phyloP scores from a whole-genome alignment of 345 rosid species.

The Brassica cretica region DNA sequence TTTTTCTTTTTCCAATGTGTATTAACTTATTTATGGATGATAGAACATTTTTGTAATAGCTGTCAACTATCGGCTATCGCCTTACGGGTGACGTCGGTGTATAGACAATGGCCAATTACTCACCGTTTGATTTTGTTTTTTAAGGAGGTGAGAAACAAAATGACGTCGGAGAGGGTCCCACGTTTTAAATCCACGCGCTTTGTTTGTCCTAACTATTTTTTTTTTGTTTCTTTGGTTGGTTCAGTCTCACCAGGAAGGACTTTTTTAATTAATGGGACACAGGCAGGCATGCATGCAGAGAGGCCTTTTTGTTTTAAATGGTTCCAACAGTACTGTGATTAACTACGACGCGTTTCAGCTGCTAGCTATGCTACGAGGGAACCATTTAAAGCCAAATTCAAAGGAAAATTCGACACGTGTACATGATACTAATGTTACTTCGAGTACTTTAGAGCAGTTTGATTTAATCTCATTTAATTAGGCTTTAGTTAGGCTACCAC shows the following conservation, averaged over 20 bases:
- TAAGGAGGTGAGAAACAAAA: background rate
- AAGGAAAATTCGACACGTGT: constrained; percentile 20
- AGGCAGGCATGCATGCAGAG: background rate
- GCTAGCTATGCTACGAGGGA: constrained; percentile 21
- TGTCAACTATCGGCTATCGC: constrained; percentile 19
- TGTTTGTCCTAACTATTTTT: background rate
- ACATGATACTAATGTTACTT: background rate
- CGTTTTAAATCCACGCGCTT: constrained; percentile 36
- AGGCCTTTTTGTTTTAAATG: constrained; percentile 16
- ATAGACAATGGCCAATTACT: constrained; percentile 10
- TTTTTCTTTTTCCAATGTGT: background rate
- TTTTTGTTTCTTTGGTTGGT: background rate
- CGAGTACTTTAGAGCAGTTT: background rate
- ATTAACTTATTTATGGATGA: background rate
- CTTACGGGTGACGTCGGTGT: constrained; percentile 26
- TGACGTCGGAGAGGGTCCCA: constrained; percentile 23
- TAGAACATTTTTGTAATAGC: background rate
- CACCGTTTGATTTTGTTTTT: background rate
- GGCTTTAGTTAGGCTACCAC: constrained; percentile 1
- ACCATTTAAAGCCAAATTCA: constrained; percentile 1
- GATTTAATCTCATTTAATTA: constrained; percentile 16
- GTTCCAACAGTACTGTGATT: constrained; percentile 13
- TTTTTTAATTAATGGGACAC: background rate
- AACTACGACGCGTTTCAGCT: constrained; percentile 34
- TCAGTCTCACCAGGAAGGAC: background rate